Percentiles rank a stretch among this genome's conserved stretches.
Conservation (phyloP, 257 asterid species). For the Plectranthus barbatus region DNA sequence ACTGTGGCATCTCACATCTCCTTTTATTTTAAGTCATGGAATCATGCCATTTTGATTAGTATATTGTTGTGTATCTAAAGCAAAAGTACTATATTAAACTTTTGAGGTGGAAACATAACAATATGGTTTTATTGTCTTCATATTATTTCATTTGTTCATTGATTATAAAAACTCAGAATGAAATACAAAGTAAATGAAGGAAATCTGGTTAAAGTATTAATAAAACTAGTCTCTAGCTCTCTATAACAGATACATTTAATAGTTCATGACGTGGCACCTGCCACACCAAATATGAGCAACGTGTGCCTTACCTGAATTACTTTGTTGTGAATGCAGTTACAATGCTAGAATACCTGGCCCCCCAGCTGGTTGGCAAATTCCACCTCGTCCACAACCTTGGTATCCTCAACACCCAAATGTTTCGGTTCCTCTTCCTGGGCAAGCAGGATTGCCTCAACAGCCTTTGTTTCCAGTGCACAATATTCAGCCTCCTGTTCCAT, state of each 20-base stretch:
- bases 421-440: conserved; percentile 57
- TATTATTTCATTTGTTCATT: too few relatives aligned
- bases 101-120: too few relatives aligned
- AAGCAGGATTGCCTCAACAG: conserved; percentile 58
- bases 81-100: not conserved
- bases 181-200: too few relatives aligned
- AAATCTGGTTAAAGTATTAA: not conserved
- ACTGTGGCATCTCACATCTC: not conserved
- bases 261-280: not conserved
- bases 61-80: not conserved
- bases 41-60: not conserved
- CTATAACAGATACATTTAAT: not conserved
- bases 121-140: too few relatives aligned
- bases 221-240: not conserved
- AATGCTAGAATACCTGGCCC: conserved; percentile 55
- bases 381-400: conserved; percentile 77
- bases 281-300: conserved; percentile 2
- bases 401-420: conserved; percentile 60
- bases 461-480: conserved; percentile 88
- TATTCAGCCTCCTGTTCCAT: conserved; percentile 42
- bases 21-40: not conserved
- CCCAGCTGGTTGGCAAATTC: conserved; percentile 58
- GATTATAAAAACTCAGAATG: too few relatives aligned
- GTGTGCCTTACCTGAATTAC: conserved; percentile 6
- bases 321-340: conserved; percentile 39